A percentile compares a stretch with the other conserved stretches of the same genome.
These are phyloP conservation scores for Panaeolus papilionaceus DNA, from an alignment of 768 basidiomycete species.

Conservation along the genomic window DNA sequence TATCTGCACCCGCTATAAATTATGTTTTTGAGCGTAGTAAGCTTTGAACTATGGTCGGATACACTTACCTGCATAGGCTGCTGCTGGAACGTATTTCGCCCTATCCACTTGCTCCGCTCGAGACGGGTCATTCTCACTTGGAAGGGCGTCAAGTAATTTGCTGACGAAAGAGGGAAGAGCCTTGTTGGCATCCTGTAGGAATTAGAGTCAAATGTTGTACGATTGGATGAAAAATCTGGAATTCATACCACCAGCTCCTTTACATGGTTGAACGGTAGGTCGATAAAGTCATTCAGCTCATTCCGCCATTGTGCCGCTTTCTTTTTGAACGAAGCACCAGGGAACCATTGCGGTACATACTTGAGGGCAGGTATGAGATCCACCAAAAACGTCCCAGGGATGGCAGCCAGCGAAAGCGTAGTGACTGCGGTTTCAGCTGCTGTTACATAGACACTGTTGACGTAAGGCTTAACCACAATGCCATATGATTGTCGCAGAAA, in stretches of 20 bases:
- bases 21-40: too few relatives aligned
- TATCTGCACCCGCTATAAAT: not conserved
- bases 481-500: slow-evolving; percentile 48
- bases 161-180: not conserved
- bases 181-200: not conserved
- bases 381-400: slow-evolving; percentile 53
- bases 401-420: slow-evolving; percentile 38
- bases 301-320: slow-evolving; percentile 53
- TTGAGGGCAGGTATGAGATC: slow-evolving; percentile 46
- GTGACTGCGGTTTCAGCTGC: slow-evolving; percentile 46
- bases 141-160: slow-evolving; percentile 1
- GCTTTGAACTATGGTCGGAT: too few relatives aligned
- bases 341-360: slow-evolving; percentile 61
- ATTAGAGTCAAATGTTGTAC: not conserved
- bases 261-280: slow-evolving; percentile 37
- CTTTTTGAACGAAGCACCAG: slow-evolving; percentile 63
- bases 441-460: slow-evolving; percentile 50
- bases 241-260: not conserved
- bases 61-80: not conserved
- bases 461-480: slow-evolving; percentile 39
- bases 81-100: not conserved
- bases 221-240: not conserved
- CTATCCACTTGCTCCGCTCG: not conserved
- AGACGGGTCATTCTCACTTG: not conserved
- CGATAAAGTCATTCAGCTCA: slow-evolving; percentile 40